These are phyloP conservation scores for Pseudomassariella vexata DNA, from an alignment of 2,329 filamentous ascomycete genomes.

Conservation along the genomic window DNA sequence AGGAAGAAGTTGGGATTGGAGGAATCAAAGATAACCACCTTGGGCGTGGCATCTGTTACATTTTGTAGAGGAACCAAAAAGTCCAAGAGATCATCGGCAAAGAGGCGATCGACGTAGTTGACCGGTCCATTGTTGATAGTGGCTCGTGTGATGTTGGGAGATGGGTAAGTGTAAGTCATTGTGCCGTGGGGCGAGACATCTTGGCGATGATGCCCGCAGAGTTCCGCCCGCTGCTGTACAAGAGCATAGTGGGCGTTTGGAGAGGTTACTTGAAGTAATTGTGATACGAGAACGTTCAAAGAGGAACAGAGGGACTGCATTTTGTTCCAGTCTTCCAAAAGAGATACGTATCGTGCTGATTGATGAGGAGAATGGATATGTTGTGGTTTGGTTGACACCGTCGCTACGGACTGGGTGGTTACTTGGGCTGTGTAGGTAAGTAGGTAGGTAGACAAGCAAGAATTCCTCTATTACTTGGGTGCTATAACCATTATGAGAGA, in stretches of 20 bases:
- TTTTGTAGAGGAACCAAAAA: not conserved
- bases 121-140: conserved; percentile 1
- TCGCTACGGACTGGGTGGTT: too few species aligned
- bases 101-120: conserved; percentile 1
- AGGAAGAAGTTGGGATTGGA: not conserved
- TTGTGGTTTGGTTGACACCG: too few species aligned
- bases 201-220: not conserved
- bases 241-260: not conserved
- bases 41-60: not conserved
- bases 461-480: too few species aligned
- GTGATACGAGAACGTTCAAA: not conserved
- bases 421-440: too few species aligned
- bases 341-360: too few species aligned
- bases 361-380: too few species aligned
- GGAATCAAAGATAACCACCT: conserved; percentile 1
- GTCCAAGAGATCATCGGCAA: not conserved
- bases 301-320: conserved; percentile 1
- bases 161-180: not conserved
- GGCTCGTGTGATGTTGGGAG: not conserved
- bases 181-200: not conserved
- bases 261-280: not conserved
- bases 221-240: not conserved
- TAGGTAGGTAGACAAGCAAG: too few species aligned
- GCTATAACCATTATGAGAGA: too few species aligned
- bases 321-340: too few species aligned